Base-by-base conservation (phyloP, 495 filamentous ascomycete genomes). In the Xylaria grammica region DNA sequence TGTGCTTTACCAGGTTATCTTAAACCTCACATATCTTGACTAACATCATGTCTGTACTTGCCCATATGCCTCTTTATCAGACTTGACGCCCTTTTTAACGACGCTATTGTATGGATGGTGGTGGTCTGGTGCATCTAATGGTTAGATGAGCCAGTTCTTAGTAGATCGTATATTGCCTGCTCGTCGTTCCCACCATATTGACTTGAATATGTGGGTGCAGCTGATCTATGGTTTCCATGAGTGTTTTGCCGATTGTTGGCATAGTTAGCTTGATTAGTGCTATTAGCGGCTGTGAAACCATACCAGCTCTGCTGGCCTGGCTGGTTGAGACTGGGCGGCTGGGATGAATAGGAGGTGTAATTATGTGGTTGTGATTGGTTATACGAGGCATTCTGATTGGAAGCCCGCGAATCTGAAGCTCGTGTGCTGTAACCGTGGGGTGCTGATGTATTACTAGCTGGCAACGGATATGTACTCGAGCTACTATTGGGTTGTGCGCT, bases 291-390 rank as follows among this genome's bases (percentile, higher is more conserved):
- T 10, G 40, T 34, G n/a, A 72, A 67, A 17, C 68, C 36, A 54
- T 74, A 74, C 72, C 70, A 74, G 38, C 44, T 69, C 32, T 67
- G 68, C 22, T 65, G 69, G 4, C 45, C 10, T 59, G 68, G 72
- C 15, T 72, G 72, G 22, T 60, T 71, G 24, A 57, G 27, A 52
- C n/a, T 51, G 36, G 51, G 34, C 29, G 71, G 70, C 32, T 69
- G 68, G 10, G 64, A 15, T 15, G 67, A 44, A 52, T 70, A 74
- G 3, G 70, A 67, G 6, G 45, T 62, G 40, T 72, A 74, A 7
- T 59, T 63, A 19, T 73, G 69, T 10, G 63, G 38, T 24, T 70
- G 70, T 4, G 57, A n/a, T 53, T 69, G 70, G 26, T 29, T 66
- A 45, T 74, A 72, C 17, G 69, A 45, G 17, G 62, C 15, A 10